Base-by-base conservation (phyloP, 192 early-diverging fungal species). In the Funneliformis mosseae region DNA sequence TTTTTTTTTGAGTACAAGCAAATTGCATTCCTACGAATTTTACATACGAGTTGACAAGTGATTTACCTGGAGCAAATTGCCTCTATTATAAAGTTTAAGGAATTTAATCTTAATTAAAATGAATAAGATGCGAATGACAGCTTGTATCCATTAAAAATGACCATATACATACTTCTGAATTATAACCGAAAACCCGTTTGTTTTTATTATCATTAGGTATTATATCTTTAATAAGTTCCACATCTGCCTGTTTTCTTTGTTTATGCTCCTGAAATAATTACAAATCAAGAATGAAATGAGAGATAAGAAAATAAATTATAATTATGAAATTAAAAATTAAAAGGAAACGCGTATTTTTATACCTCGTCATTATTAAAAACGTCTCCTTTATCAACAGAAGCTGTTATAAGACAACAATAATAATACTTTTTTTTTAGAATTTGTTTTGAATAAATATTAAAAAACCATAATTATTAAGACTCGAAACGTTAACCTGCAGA, bases 1-100 rank as follows among this genome's bases (percentile, higher is more conserved):
- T 3, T 33, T 33, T 3, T 33, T 33, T 33, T 96, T 95, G 66
- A 97, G n/a, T 93, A 84, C 94, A 95, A 23, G 84, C 78, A 38
- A 88, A 92, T 78, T 88, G 88, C n/a, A 95, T 94, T 18, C 96
- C 96, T 63, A 97, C 92, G 42, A 97, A 89, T 83, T 97, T 97
- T 39, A 93, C 93, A 10, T 94, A 90, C 28, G 94, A 86, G 82
- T 96, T 94, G 83, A 95, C 88, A 66, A 84, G 88, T 1, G 96
- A 86, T 82, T 94, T 95, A 9, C 88, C 90, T 68, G 91, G 87
- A 39, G 90, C 55, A 41, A 88, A 89, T 43, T 88, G 82, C 11
- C 88, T 84, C 81, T 87, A 79, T 21, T 59, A n/a, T 33, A 76
- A 39, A 74, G 33, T 18, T 33, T 33, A 33, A 33, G 9, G 74